Conservation (phyloP, 257 asterid genomes). For the Rhazya stricta region DNA sequence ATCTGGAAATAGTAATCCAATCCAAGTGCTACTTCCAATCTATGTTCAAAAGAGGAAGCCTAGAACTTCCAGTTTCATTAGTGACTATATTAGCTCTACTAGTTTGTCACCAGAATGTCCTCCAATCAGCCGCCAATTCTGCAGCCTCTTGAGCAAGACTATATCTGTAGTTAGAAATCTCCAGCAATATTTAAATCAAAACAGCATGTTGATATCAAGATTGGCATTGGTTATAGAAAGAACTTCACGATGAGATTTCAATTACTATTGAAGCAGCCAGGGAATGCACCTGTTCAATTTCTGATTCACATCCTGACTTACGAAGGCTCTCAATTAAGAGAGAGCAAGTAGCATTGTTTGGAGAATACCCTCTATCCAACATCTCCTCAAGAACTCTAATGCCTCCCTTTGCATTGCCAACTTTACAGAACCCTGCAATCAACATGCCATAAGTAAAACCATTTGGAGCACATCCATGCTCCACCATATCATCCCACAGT, state of each 20-base stretch:
- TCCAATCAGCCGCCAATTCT: not conserved
- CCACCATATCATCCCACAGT: conserved; percentile 93
- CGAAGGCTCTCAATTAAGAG: conserved; percentile 54
- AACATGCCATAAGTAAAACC: conserved; percentile 67
- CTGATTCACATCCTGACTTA: conserved; percentile 40
- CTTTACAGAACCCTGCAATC: conserved; percentile 68
- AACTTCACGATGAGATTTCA: conserved; percentile 38
- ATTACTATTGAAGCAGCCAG: conserved; percentile 35
- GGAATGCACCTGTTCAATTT: conserved; percentile 39
- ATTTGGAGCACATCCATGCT: conserved; percentile 66
- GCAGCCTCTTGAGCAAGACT: not conserved
- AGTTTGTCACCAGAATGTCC: not conserved
- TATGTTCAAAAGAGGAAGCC: not conserved
- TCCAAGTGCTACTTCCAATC: not conserved
- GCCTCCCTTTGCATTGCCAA: conserved; percentile 65
- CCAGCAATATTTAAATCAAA: not conserved
- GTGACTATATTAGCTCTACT: not conserved
- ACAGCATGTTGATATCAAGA: not conserved
- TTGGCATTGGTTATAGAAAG: conserved; percentile 1
- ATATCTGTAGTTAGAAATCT: not conserved
- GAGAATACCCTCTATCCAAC: conserved; percentile 54
- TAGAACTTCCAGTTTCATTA: not conserved
- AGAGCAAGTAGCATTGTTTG: conserved; percentile 55
- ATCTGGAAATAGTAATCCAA: not conserved
- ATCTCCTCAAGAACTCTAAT: conserved; percentile 69